Conservation (phyloP, 169 alveolate species). For the Besnoitia besnoiti region DNA sequence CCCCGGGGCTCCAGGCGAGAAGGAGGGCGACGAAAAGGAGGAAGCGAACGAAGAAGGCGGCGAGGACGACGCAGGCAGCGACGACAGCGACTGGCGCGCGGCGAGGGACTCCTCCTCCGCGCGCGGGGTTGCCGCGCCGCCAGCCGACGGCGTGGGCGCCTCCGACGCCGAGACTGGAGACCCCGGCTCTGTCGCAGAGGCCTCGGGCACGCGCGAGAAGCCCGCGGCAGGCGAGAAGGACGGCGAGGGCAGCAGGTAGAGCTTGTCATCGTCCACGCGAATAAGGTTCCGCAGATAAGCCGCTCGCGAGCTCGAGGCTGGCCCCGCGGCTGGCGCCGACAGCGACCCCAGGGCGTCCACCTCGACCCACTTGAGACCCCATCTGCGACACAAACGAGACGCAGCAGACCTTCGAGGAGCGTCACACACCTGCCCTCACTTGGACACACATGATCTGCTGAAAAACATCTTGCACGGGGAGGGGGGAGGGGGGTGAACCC, state of each 20-base stretch:
- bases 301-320: background rate
- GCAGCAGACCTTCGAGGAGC: too few species aligned
- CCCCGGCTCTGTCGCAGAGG: background rate
- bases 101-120: background rate
- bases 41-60: background rate
- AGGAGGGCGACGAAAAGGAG: too few species aligned
- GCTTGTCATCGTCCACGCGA: constrained; percentile 39
- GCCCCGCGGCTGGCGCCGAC: background rate
- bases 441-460: background rate
- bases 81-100: background rate
- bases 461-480: background rate
- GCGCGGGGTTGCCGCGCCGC: background rate
- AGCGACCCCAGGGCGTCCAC: constrained; percentile 32
- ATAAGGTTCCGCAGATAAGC: background rate
- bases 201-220: background rate
- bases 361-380: constrained; percentile 44
- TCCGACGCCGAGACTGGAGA: background rate
- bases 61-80: background rate
- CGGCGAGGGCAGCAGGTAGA: constrained; percentile 6
- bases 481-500: too few species aligned
- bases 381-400: background rate
- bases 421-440: background rate
- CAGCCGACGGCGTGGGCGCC: background rate
- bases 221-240: background rate
- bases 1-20: background rate